Evolutionary conservation across 208 protist genomes (phyloP), one percentile per base, ranked within the genome.

Genomic region (Eutreptiella sp.): DNA sequence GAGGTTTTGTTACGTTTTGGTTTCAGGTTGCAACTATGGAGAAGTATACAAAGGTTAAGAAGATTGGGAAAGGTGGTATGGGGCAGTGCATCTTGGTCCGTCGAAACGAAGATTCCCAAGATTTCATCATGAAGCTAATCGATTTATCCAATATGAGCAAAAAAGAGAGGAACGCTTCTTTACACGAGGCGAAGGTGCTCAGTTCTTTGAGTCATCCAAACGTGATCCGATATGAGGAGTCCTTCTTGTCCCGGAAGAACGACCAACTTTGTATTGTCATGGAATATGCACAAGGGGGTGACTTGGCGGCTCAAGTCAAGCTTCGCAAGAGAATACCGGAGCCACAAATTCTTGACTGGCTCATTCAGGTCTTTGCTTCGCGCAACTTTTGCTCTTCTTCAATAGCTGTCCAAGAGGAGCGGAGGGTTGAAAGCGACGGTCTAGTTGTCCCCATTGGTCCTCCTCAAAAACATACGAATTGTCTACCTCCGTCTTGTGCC

Each of bases 61-160:
- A 83, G 16, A 87, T 94, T 62, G 88, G 88, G 16, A 94, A 91
- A 54, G 88, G 88, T 32, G 90, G 89, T 55, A 92, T 94, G 84
- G 88, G 88, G n/a, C 73, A 83, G 19, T 91, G 85, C 48, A 80
- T 79, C 9, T 73, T 94, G 1, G 86, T 80, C 5, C 79, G 82
- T 47, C 88, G 88, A 70, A 92, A 91, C 58, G 84, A 90, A 16
- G 84, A 94, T 48, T 82, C 81, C 14, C 82, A 87, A 63, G 83
- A 81, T 41, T 94, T 92, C 63, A 85, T 94, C 4, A 91, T 94
- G 46, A 94, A 94, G 67, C 86, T 92, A 61, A 82, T 94, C 2
- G 84, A 92, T 52, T 72, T 94, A n/a, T 81, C 79, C 0, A 64
- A 76, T 1, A 81, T 94, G 75, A 88, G 72, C 65, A 88, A 83